These are phyloP conservation scores for Nigrospora osmanthi DNA, from an alignment of 2,329 filamentous ascomycete genomes.

Conservation along the genomic window DNA sequence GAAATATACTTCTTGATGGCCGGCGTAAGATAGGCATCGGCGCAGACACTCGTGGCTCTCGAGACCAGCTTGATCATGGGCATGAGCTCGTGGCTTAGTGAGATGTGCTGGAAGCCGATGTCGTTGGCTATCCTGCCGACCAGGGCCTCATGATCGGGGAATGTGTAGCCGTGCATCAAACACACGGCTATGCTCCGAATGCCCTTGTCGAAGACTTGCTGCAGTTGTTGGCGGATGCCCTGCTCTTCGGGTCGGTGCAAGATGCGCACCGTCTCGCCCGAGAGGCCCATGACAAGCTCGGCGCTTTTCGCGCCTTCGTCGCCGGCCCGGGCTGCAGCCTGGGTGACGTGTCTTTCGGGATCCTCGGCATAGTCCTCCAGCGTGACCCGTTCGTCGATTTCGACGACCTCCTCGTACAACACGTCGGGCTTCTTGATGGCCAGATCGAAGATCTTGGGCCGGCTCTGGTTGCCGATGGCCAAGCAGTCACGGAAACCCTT, in stretches of 20 bases:
- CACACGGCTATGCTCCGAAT: constrained; percentile 82
- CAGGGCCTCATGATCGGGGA: constrained; percentile 74
- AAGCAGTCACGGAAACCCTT: constrained; percentile 84
- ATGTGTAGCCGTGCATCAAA: constrained; percentile 89
- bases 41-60: constrained; percentile 67
- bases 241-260: constrained; percentile 52
- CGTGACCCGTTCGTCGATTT: constrained; percentile 85
- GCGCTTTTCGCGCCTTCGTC: constrained; percentile 36
- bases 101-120: constrained; percentile 78
- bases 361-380: constrained; percentile 90
- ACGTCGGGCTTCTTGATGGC: constrained; percentile 83
- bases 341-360: constrained; percentile 51
- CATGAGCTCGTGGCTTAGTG: constrained; percentile 73
- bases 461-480: constrained; percentile 81
- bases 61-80: constrained; percentile 84
- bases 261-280: constrained; percentile 67
- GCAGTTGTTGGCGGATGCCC: constrained; percentile 50
- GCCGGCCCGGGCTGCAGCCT: constrained; percentile 46
- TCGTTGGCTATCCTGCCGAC: constrained; percentile 70
- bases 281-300: constrained; percentile 62
- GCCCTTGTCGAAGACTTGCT: constrained; percentile 60
- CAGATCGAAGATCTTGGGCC: constrained; percentile 86
- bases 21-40: constrained; percentile 73
- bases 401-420: constrained; percentile 77
- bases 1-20: constrained; percentile 66